A percentile compares a stretch with the other conserved stretches of the same genome.
Conservation (phyloP, 2,329 filamentous ascomycete species). For the Dactylella cylindrospora region DNA sequence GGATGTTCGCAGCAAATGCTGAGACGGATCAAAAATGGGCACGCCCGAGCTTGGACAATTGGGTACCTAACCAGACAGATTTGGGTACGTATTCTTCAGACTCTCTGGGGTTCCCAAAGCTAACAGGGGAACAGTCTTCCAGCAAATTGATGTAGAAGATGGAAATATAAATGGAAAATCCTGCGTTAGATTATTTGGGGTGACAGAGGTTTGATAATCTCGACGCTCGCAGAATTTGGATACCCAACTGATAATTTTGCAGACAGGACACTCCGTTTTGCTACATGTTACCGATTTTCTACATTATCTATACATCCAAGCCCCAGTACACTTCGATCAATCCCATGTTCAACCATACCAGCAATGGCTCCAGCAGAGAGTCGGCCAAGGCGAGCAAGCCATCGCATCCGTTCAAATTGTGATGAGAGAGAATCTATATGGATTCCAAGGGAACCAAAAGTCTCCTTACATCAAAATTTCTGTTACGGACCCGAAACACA, state of each 20-base stretch:
- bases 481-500: constrained; percentile 83
- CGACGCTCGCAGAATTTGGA: background rate
- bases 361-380: constrained; percentile 73
- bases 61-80: constrained; percentile 64
- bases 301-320: constrained; percentile 92
- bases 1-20: constrained; percentile 59
- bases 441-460: constrained; percentile 89
- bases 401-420: constrained; percentile 81
- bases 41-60: constrained; percentile 63
- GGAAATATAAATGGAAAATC: constrained; percentile 73
- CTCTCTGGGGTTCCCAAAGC: background rate
- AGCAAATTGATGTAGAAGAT: constrained; percentile 94
- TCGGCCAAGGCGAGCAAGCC: constrained; percentile 67
- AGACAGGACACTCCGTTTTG: constrained; percentile 82
- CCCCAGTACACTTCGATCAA: constrained; percentile 76
- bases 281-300: constrained; percentile 94
- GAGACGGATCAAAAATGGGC: constrained; percentile 96
- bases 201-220: constrained; percentile 66
- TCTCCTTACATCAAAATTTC: constrained; percentile 92
- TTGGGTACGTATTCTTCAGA: constrained; percentile 54
- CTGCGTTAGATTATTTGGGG: constrained; percentile 88
- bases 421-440: constrained; percentile 86
- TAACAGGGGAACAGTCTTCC: constrained; percentile 61
- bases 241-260: constrained; percentile 46
- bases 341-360: constrained; percentile 78